Percentiles rank a stretch among this genome's conserved stretches.
Evolutionary conservation across 1,284 basidiomycete genomes (phyloP).

Genomic region (Papiliotrema nemorosa): DNA sequence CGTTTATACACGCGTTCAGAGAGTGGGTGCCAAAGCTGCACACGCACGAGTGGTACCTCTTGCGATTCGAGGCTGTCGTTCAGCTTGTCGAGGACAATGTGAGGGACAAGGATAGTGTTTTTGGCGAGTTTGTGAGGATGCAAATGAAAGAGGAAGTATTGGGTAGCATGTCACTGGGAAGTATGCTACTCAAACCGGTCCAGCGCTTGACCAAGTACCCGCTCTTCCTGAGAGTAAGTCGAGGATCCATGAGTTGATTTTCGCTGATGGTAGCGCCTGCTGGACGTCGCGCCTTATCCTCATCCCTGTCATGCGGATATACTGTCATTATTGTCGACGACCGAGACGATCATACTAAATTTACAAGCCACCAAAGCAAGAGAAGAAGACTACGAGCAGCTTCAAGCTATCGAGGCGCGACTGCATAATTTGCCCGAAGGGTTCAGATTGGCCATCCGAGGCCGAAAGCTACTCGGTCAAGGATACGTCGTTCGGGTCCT

Average conservation of each 20-base stretch:
- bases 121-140: constrained; percentile 77
- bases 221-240: constrained; percentile 66
- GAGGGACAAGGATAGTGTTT: constrained; percentile 60
- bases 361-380: constrained; percentile 76
- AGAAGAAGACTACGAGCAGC: constrained; percentile 73
- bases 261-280: constrained; percentile 54
- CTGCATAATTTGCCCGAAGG: constrained; percentile 61
- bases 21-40: constrained; percentile 64
- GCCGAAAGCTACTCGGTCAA: constrained; percentile 67
- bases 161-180: constrained; percentile 61
- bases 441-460: constrained; percentile 61
- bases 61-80: constrained; percentile 63
- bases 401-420: constrained; percentile 60
- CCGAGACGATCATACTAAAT: constrained; percentile 65
- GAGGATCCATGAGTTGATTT: neutral
- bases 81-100: constrained; percentile 58
- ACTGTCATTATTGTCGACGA: constrained; percentile 63
- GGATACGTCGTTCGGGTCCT: constrained; percentile 56
- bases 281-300: constrained; percentile 62
- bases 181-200: constrained; percentile 70
- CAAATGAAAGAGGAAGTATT: constrained; percentile 68
- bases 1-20: constrained; percentile 59
- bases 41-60: constrained; percentile 79
- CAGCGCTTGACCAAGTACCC: constrained; percentile 69
- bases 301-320: constrained; percentile 68